A percentile compares a stretch with the other conserved stretches of the same genome.
Evolutionary conservation across 78 protist species (phyloP).

Genomic region (Andalucia godoyi): DNA sequence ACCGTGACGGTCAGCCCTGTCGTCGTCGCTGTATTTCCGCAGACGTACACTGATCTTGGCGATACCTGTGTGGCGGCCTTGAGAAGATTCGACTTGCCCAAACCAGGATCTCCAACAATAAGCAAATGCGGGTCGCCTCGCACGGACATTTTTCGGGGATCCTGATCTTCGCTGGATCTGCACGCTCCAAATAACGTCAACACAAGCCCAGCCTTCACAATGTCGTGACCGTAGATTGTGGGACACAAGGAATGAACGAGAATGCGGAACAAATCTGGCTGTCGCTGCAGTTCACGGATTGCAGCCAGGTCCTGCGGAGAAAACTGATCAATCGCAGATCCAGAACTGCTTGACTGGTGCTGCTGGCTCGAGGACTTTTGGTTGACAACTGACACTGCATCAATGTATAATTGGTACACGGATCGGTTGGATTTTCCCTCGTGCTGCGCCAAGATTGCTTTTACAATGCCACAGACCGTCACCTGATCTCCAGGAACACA

Average conservation of each 20-base stretch:
- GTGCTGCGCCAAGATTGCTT: conserved; percentile 5
- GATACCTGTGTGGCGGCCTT: conserved; percentile 49
- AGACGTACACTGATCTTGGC: conserved; percentile 94
- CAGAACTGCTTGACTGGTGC: not conserved
- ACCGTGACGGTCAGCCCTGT: conserved; percentile 95
- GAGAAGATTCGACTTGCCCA: conserved; percentile 92
- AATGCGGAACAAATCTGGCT: conserved; percentile 47
- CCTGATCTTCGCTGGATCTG: too few relatives aligned
- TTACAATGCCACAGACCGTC: conserved; percentile 76
- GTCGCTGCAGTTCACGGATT: conserved; percentile 30
- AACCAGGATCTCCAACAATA: conserved; percentile 97
- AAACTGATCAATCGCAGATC: too few relatives aligned
- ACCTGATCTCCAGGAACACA: conserved; percentile 89
- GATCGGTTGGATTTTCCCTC: not conserved
- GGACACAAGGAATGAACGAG: conserved; percentile 92
- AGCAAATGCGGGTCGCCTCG: conserved; percentile 89
- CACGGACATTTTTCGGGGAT: conserved; percentile 36
- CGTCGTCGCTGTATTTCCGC: conserved; percentile 90
- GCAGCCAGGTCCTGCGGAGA: conserved; percentile 7
- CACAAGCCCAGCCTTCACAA: conserved; percentile 85
- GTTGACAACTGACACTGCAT: not conserved
- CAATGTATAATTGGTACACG: not conserved
- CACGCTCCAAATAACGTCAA: conserved; percentile 92
- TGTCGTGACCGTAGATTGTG: conserved; percentile 87
- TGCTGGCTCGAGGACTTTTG: not conserved